Base-by-base conservation (phyloP, 2,329 filamentous ascomycete species). In the Coniochaeta sp. region DNA sequence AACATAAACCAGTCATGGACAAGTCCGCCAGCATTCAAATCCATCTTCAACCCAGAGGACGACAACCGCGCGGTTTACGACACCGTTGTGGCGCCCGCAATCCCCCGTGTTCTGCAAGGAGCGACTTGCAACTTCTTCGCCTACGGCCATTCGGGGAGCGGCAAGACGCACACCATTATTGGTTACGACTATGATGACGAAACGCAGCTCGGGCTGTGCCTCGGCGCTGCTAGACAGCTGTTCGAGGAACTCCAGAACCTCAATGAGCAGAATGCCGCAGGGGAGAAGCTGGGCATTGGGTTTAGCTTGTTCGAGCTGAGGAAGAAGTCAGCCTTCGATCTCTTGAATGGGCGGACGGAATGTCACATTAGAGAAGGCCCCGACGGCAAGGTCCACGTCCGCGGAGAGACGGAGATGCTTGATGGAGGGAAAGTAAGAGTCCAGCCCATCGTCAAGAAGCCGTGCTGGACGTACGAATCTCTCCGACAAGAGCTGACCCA, bases 261-360 rank as follows among this genome's bases (percentile, higher is more conserved):
- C 3, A 70, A 69, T 18, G 24, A 42, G 3, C 51, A 52, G 1
- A 28, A 16, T 12, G 24, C 45, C 7, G 18, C 48, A 24, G 48
- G 52, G 13, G 35, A 30, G 13, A 57, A 58, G 48, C 51, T 73
- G 3, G 67, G 66, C 1, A 50, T 74, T 3, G 71, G 66, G 0
- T 51, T 73, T 1, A 65, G 70, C 33, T 54, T 73, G 55, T 73
- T 68, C 48, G 70, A 74, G 55, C 45, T 75, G 7, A 67, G 71
- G 3, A 65, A 67, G 24, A 74, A 72, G 50, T 61, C 33, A 0
- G 71, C 71, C 0, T 72, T 67, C 53, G 72, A 74, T 51, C 63
- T 74, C 2, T 61, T 74, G 18, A 72, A 73, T 48, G 52, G 57
- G 4, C 58, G 61, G n/a, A 61, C 52, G 2, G 58, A 70, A 56